Evolutionary conservation across 108 stramenopile genomes (phyloP).

Genomic region (Pseudonitzschia delicatissima): DNA sequence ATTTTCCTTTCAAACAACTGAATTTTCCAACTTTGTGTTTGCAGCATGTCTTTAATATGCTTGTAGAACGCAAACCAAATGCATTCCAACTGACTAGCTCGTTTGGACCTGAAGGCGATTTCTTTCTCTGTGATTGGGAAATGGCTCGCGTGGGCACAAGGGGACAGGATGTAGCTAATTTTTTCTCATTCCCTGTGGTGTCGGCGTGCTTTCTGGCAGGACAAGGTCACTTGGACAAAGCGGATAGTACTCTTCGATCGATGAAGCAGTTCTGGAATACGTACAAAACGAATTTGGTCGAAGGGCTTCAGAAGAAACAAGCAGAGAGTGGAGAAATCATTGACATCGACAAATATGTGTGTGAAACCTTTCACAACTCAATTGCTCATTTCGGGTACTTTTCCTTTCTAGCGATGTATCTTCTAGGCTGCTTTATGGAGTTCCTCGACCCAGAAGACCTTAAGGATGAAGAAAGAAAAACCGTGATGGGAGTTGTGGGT

Average conservation of each 20-base stretch:
- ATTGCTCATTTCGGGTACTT: conserved; percentile 20
- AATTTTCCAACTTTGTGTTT: background rate
- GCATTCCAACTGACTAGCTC: conserved; percentile 15
- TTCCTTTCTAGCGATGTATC: conserved; percentile 16
- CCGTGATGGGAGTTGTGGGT: conserved; percentile 1
- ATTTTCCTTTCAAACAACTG: background rate
- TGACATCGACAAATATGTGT: conserved; percentile 4
- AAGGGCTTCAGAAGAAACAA: background rate
- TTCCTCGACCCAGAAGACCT: conserved; percentile 5
- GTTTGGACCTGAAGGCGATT: conserved; percentile 39
- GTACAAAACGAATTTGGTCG: conserved; percentile 1
- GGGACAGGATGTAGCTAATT: conserved; percentile 30
- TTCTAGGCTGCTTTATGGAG: background rate
- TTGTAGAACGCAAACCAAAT: conserved; percentile 43
- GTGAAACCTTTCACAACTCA: conserved; percentile 9
- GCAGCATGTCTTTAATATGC: conserved; percentile 49
- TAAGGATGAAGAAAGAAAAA: background rate
- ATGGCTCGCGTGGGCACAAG: conserved; percentile 30
- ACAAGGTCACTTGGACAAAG: conserved; percentile 18
- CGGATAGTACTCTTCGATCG: conserved; percentile 6
- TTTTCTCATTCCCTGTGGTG: conserved; percentile 24
- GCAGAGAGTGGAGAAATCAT: background rate
- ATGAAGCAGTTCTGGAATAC: conserved; percentile 23
- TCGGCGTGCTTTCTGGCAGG: conserved; percentile 21
- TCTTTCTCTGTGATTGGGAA: conserved; percentile 46